A percentile compares a stretch with the other conserved stretches of the same genome.
Conservation (phyloP, 768 basidiomycete species). For the Suillus variegatus region DNA sequence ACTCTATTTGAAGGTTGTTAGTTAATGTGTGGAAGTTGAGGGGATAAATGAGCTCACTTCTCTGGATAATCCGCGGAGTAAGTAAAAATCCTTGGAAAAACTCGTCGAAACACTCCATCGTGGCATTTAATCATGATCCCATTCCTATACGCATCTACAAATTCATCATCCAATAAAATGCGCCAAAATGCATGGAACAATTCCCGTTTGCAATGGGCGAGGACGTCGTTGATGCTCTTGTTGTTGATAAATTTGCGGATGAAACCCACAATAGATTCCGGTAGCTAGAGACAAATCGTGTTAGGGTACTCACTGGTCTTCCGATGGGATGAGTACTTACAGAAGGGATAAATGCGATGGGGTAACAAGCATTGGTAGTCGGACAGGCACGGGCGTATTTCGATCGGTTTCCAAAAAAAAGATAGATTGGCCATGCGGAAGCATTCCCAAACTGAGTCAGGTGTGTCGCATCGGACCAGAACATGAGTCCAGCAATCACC, state of each 20-base stretch:
- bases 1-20: conserved; percentile 14
- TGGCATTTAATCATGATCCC: conserved; percentile 17
- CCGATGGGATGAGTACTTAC: too few species aligned
- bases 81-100: conserved; percentile 20
- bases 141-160: conserved; percentile 16
- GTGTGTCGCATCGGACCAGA: conserved; percentile 33
- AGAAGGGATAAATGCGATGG: conserved; percentile 10
- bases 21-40: neutral
- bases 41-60: conserved; percentile 11
- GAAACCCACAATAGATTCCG: too few species aligned
- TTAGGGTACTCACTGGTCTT: too few species aligned
- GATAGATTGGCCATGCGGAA: conserved; percentile 26
- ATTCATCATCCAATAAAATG: conserved; percentile 17
- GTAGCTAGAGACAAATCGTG: too few species aligned
- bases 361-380: conserved; percentile 9
- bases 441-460: conserved; percentile 31
- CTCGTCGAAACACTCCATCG: conserved; percentile 11
- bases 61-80: conserved; percentile 24
- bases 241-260: neutral
- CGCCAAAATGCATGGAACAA: conserved; percentile 17
- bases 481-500: conserved; percentile 24
- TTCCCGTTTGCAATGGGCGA: conserved; percentile 19
- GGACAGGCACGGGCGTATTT: conserved; percentile 24
- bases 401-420: conserved; percentile 22
- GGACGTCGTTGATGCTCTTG: neutral